A percentile compares a stretch with the other conserved stretches of the same genome.
These are phyloP conservation scores for Ceratocystis cacaofunesta DNA, from an alignment of 2,329 filamentous ascomycete genomes.

Conservation along the genomic window DNA sequence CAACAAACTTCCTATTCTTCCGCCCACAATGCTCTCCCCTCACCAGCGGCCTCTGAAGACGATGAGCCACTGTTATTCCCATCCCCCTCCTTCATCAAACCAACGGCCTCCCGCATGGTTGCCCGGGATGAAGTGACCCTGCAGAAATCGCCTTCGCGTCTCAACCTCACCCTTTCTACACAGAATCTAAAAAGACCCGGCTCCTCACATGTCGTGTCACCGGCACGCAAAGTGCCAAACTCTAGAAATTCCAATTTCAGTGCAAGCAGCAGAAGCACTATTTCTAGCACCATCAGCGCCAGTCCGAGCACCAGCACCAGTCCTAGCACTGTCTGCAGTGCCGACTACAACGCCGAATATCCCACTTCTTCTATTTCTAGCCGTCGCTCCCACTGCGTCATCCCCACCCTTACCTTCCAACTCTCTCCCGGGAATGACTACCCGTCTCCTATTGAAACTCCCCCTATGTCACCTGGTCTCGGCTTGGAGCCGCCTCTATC, in stretches of 20 bases:
- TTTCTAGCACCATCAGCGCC: constrained; percentile 12
- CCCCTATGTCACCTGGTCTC: constrained; percentile 6
- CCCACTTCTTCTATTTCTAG: constrained; percentile 9
- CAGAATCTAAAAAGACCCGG: constrained; percentile 13
- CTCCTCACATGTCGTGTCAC: constrained; percentile 16
- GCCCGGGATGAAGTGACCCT: constrained; percentile 35
- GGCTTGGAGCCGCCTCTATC: constrained; percentile 3
- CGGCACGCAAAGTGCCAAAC: constrained; percentile 10
- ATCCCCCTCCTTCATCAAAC: constrained; percentile 40
- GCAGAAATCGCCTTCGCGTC: constrained; percentile 21
- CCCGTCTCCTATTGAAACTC: background rate
- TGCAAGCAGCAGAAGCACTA: constrained; percentile 10
- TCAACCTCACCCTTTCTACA: constrained; percentile 7
- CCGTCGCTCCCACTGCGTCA: constrained; percentile 8
- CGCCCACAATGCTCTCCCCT: background rate
- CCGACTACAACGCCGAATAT: constrained; percentile 10
- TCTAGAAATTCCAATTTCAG: constrained; percentile 14
- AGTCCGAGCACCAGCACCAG: constrained; percentile 4
- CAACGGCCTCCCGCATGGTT: constrained; percentile 39
- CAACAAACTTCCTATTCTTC: background rate
- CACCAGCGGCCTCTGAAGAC: constrained; percentile 16
- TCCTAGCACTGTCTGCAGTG: constrained; percentile 13
- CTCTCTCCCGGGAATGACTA: constrained; percentile 9
- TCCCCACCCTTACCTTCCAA: constrained; percentile 14
- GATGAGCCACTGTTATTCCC: constrained; percentile 30